Conservation (phyloP, 2,329 filamentous ascomycete species). For the Paracoccidioides lutzii region DNA sequence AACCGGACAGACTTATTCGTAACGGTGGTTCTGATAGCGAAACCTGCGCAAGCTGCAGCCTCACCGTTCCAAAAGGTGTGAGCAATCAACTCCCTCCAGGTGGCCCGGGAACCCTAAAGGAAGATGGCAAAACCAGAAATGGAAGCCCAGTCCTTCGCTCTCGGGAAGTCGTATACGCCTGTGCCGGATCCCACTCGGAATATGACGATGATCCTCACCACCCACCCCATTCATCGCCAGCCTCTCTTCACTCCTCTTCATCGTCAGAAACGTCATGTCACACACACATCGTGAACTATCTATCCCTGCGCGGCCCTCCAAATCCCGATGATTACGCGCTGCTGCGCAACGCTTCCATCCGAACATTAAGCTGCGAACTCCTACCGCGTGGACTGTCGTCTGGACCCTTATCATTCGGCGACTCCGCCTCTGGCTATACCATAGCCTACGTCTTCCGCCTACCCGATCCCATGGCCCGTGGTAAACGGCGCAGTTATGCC, state of each 20-base stretch:
- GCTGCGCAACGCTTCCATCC: slow-evolving; percentile 44
- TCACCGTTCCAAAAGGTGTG: slow-evolving; percentile 42
- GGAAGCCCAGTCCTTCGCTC: slow-evolving; percentile 44
- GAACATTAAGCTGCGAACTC: slow-evolving; percentile 44
- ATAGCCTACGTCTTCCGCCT: slow-evolving; percentile 48
- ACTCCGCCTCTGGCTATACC: slow-evolving; percentile 43
- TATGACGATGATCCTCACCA: slow-evolving; percentile 27
- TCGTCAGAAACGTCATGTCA: slow-evolving; percentile 38
- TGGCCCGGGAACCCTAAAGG: slow-evolving; percentile 38
- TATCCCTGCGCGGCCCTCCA: slow-evolving; percentile 44
- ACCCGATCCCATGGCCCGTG: slow-evolving; percentile 45
- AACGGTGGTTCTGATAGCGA: slow-evolving; percentile 35
- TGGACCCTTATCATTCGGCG: slow-evolving; percentile 46
- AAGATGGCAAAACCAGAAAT: slow-evolving; percentile 37
- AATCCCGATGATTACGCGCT: slow-evolving; percentile 42
- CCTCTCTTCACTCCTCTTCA: slow-evolving; percentile 29
- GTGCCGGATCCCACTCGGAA: slow-evolving; percentile 29
- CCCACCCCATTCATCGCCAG: slow-evolving; percentile 25
- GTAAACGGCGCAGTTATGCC: slow-evolving; percentile 44
- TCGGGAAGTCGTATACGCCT: slow-evolving; percentile 41
- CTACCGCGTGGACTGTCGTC: slow-evolving; percentile 44
- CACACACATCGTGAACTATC: slow-evolving; percentile 44
- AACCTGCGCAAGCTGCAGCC: slow-evolving; percentile 45
- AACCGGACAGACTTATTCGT: slow-evolving; percentile 35
- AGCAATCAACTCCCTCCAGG: slow-evolving; percentile 41